Percentiles rank a stretch among this genome's conserved stretches.
These are phyloP conservation scores for Strobilomyces confusus DNA, from an alignment of 768 basidiomycete species.

Conservation along the genomic window DNA sequence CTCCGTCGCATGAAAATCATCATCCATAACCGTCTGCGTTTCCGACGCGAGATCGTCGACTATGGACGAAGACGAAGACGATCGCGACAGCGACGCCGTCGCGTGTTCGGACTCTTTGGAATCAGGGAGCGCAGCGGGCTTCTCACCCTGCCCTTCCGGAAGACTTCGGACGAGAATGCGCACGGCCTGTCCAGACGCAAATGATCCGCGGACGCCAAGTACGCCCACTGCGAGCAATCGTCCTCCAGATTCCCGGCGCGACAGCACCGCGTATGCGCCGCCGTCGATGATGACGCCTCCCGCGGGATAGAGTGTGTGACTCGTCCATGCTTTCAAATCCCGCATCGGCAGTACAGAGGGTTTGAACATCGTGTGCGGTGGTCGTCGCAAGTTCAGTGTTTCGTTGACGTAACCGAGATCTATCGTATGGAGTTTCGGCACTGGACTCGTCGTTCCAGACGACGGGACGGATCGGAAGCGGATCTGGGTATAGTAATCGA, in stretches of 20 bases:
- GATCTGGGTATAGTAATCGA: slow-evolving; percentile 63
- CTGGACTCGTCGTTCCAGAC: slow-evolving; percentile 25
- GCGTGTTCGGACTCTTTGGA: slow-evolving; percentile 14
- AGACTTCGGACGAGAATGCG: slow-evolving; percentile 60
- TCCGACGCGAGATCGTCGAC: slow-evolving; percentile 25
- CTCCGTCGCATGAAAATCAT: slow-evolving; percentile 27
- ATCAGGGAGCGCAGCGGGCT: slow-evolving; percentile 23
- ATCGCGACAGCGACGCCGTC: slow-evolving; percentile 38
- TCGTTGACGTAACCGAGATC: slow-evolving; percentile 24
- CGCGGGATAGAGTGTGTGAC: slow-evolving; percentile 88
- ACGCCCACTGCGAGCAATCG: slow-evolving; percentile 92
- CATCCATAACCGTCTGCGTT: slow-evolving; percentile 27
- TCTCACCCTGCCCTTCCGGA: slow-evolving; percentile 25
- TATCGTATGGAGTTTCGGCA: slow-evolving; percentile 19
- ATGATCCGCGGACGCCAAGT: slow-evolving; percentile 77
- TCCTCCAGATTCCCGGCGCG: slow-evolving; percentile 83
- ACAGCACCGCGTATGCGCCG: slow-evolving; percentile 85
- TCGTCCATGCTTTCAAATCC: slow-evolving; percentile 94
- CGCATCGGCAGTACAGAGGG: slow-evolving; percentile 67
- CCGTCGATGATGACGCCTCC: slow-evolving; percentile 86
- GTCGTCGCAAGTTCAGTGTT: slow-evolving; percentile 38
- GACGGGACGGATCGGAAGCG: slow-evolving; percentile 37
- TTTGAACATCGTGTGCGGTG: slow-evolving; percentile 86
- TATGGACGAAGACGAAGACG: slow-evolving; percentile 34
- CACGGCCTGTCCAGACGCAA: slow-evolving; percentile 94